Evolutionary conservation across 78 protist genomes (phyloP), one percentile per base, ranked within the genome.

Genomic region (Dictyostelium citrinum): DNA sequence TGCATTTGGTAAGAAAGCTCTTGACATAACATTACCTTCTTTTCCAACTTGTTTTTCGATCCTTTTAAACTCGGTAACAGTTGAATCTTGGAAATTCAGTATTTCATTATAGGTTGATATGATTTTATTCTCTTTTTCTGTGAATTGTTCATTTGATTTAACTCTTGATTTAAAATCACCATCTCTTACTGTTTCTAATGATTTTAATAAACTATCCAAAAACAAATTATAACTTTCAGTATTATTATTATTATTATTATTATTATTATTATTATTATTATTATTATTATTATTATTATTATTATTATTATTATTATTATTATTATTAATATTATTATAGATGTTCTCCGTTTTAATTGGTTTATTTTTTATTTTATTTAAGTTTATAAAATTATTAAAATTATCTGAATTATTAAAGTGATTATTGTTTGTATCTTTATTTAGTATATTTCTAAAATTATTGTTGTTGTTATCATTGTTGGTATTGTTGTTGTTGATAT

Each of bases 41-140:
- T 71, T 90, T 14, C 95, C 95, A 45, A 90, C 95, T 71, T 77
- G 82, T 31, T 51, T 82, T 5, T 77, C 90, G 1, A 90, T 81
- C 45, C 90, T 46, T 20, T 85, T 71, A 24, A 83, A 83, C 43
- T 91, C 93, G 2, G 70, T 88, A 7, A 45, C n/a, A 16, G 75
- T 88, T 17, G 33, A 27, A 46, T 88, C 93, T 43, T 72, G 72
- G 0, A 88, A 29, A 61, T 70, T 24, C 3, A 88, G 51, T 41
- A 82, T 76, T 31, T 88, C 81, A 49, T 88, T 88, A 68, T 77
- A 88, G 20, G 31, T 55, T 9, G 80, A 60, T 12, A 72, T 68
- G 1, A 88, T 78, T 27, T 88, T 83, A 45, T 78, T 88, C 51
- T 82, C 93, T 39, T 64, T 45, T 22, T 45, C 75, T 7, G 49